Conservation (phyloP, 2,329 filamentous ascomycete genomes). For the Aspergillus pseudoviridinutans region DNA sequence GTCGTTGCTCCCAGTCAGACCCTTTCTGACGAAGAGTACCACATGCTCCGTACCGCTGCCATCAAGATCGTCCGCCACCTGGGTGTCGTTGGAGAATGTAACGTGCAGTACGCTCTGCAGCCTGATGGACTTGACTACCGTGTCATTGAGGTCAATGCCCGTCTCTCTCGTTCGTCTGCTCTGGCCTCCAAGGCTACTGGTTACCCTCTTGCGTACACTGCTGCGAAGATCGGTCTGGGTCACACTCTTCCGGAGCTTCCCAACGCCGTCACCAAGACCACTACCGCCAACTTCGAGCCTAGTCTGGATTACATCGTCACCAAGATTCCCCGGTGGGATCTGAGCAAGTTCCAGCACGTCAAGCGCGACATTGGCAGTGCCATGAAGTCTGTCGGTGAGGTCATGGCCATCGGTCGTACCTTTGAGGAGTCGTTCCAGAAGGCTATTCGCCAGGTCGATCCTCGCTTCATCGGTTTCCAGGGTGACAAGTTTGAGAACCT, state of each 20-base stretch:
- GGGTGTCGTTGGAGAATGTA: slow-evolving; percentile 96
- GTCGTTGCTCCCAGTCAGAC: slow-evolving; percentile 97
- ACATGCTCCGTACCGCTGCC: slow-evolving; percentile 95
- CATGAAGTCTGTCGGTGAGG: slow-evolving; percentile 99
- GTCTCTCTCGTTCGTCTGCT: slow-evolving; percentile 94
- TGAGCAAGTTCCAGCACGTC: slow-evolving; percentile 98
- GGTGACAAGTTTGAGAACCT: slow-evolving; percentile 91
- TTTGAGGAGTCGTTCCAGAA: slow-evolving; percentile 99
- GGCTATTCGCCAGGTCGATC: slow-evolving; percentile 95
- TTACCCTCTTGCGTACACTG: slow-evolving; percentile 94
- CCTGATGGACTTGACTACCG: slow-evolving; percentile 96
- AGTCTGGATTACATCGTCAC: slow-evolving; percentile 97
- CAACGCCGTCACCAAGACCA: slow-evolving; percentile 97
- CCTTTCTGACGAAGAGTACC: slow-evolving; percentile 95
- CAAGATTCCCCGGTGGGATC: slow-evolving; percentile 97
- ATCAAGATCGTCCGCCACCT: slow-evolving; percentile 98
- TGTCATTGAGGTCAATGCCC: slow-evolving; percentile 98
- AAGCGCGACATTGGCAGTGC: slow-evolving; percentile 95
- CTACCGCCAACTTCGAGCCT: slow-evolving; percentile 97
- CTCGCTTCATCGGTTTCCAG: slow-evolving; percentile 87
- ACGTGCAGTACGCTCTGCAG: slow-evolving; percentile 95
- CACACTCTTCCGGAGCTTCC: slow-evolving; percentile 93
- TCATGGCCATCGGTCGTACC: slow-evolving; percentile 98
- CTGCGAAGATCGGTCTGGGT: slow-evolving; percentile 95
- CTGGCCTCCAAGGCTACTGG: slow-evolving; percentile 97